Percentiles rank a stretch among this genome's conserved stretches.
Conservation (phyloP, 2,329 filamentous ascomycete species). For the Beauveria sp. region DNA sequence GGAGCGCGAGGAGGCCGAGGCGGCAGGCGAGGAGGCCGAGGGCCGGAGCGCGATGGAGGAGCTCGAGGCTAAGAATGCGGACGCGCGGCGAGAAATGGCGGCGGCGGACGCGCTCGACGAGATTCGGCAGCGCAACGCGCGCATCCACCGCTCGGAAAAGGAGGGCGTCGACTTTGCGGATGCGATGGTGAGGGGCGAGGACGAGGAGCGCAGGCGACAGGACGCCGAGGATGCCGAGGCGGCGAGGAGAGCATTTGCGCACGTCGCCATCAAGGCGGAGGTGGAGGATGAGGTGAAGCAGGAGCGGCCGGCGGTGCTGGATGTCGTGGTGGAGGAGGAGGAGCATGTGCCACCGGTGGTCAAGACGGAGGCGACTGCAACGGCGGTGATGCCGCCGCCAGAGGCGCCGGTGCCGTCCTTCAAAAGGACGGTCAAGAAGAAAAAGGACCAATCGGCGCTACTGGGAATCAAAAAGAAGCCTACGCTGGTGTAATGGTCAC, state of each 20-base stretch:
- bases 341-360: slow-evolving; percentile 20
- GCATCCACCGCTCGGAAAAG: slow-evolving; percentile 68
- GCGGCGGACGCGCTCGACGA: slow-evolving; percentile 94
- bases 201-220: slow-evolving; percentile 54
- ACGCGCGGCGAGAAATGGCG: slow-evolving; percentile 92
- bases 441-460: slow-evolving; percentile 68
- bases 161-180: slow-evolving; percentile 56
- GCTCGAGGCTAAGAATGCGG: slow-evolving; percentile 84
- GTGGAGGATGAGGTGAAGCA: too few species aligned
- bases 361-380: slow-evolving; percentile 14
- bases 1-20: slow-evolving; percentile 64
- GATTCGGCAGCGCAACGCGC: slow-evolving; percentile 84
- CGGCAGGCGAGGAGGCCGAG: slow-evolving; percentile 44
- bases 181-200: slow-evolving; percentile 43
- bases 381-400: slow-evolving; percentile 22
- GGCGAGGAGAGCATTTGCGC: slow-evolving; percentile 69
- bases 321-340: slow-evolving; percentile 41
- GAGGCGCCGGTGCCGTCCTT: slow-evolving; percentile 54
- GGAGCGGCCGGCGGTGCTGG: slow-evolving; percentile 28
- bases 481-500: slow-evolving; percentile 38
- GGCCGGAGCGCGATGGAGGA: slow-evolving; percentile 93
- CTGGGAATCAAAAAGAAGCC: slow-evolving; percentile 85
- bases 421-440: slow-evolving; percentile 72
- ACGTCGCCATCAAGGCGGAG: too few species aligned
- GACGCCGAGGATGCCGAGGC: slow-evolving; percentile 80